Percentiles rank a stretch among this genome's conserved stretches.
Evolutionary conservation across 306 rosid genomes (phyloP).

Genomic region (Nissolia schottii): DNA sequence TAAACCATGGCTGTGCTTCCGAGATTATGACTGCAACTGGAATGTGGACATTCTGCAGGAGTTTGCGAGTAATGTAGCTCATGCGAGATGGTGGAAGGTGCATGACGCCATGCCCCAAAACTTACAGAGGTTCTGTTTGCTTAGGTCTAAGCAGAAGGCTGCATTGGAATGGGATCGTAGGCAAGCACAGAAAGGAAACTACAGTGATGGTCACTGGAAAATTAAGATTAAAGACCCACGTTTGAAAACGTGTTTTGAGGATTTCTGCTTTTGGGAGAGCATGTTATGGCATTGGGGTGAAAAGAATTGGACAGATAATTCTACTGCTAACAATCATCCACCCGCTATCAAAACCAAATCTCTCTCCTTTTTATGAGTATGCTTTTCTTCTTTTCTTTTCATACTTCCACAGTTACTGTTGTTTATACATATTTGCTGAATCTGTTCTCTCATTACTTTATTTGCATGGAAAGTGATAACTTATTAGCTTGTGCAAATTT

Average conservation of each 20-base stretch:
- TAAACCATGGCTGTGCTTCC: constrained; percentile 89
- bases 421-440: constrained; percentile 3
- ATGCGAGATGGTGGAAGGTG: constrained; percentile 82
- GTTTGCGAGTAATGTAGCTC: constrained; percentile 81
- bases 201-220: constrained; percentile 78
- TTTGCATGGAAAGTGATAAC: constrained; percentile 6
- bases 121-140: constrained; percentile 68
- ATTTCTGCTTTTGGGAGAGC: constrained; percentile 84
- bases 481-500: background rate
- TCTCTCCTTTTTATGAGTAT: constrained; percentile 35
- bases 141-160: constrained; percentile 77
- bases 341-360: constrained; percentile 33
- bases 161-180: constrained; percentile 84
- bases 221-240: constrained; percentile 64
- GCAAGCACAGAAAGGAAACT: constrained; percentile 75
- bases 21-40: constrained; percentile 93
- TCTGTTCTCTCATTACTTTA: background rate
- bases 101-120: constrained; percentile 78
- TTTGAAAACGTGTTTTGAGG: constrained; percentile 58
- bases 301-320: constrained; percentile 70
- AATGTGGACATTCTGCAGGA: constrained; percentile 66
- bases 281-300: constrained; percentile 90
- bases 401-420: background rate
- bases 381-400: constrained; percentile 1
- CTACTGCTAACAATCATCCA: constrained; percentile 36